These are phyloP conservation scores for Aspergillus glaucus DNA, from an alignment of 2,329 filamentous ascomycete species.

Conservation along the genomic window DNA sequence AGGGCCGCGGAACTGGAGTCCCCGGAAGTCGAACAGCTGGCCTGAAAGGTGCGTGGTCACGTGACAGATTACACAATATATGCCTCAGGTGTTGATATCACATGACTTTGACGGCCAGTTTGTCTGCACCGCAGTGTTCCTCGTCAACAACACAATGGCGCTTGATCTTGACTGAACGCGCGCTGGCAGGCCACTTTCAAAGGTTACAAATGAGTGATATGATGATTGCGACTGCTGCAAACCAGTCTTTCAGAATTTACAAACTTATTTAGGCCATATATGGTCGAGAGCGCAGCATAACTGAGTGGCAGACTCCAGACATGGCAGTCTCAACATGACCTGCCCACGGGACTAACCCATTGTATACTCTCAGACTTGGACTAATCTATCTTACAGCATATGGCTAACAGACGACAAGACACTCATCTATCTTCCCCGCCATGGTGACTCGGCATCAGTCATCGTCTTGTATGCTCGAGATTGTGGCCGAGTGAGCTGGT, in stretches of 20 bases:
- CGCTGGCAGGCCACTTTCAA: background rate
- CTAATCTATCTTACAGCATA: background rate
- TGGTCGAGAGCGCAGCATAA: background rate
- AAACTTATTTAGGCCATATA: background rate
- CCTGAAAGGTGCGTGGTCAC: slow-evolving; percentile 14
- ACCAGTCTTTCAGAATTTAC: background rate
- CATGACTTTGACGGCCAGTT: background rate
- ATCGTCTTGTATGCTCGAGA: slow-evolving; percentile 4
- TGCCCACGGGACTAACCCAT: background rate
- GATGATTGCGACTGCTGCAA: background rate
- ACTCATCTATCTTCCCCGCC: background rate
- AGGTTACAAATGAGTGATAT: background rate
- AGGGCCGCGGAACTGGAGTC: slow-evolving; percentile 9
- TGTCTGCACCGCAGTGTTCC: background rate
- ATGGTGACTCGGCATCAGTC: background rate
- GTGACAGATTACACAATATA: slow-evolving; percentile 4
- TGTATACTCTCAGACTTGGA: slow-evolving; percentile 3
- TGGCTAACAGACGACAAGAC: background rate
- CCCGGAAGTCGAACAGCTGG: slow-evolving; percentile 20
- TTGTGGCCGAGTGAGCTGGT: slow-evolving; percentile 12
- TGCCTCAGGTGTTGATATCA: background rate
- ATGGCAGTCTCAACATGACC: background rate
- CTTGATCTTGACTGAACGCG: background rate
- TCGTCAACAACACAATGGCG: background rate
- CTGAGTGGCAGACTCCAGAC: background rate